Conservation (phyloP, 2,329 filamentous ascomycete species). For the Cordyceps cicadae region DNA sequence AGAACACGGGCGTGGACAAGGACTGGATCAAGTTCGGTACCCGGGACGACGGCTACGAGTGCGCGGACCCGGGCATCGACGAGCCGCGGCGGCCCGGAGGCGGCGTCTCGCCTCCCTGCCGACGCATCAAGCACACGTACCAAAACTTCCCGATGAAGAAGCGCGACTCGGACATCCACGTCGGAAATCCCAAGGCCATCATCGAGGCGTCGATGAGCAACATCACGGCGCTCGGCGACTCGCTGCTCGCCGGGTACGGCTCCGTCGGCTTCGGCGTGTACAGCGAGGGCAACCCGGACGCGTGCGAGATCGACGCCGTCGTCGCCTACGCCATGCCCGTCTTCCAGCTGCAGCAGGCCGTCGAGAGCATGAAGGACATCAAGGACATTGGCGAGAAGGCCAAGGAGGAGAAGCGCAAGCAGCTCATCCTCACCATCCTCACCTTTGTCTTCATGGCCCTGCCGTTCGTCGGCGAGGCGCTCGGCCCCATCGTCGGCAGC, state of each 20-base stretch:
- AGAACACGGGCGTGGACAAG: conserved; percentile 12
- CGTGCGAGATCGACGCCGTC: conserved; percentile 3
- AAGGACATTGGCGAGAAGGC: conserved; percentile 19
- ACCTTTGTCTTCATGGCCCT: conserved; percentile 40
- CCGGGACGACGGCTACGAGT: conserved; percentile 9
- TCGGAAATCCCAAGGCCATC: background rate
- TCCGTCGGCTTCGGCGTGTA: background rate
- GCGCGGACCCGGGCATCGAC: conserved; percentile 9
- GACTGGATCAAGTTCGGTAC: conserved; percentile 14
- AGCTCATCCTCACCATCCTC: conserved; percentile 25
- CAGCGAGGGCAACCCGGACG: background rate
- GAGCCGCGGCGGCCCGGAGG: background rate
- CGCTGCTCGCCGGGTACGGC: too few species aligned
- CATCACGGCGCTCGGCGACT: too few species aligned
- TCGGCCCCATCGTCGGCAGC: conserved; percentile 14
- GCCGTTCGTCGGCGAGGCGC: conserved; percentile 40
- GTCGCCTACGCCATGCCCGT: background rate
- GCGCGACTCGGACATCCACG: background rate
- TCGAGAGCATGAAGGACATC: conserved; percentile 18
- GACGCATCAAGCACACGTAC: background rate
- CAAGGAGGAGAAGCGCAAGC: conserved; percentile 15
- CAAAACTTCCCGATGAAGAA: background rate
- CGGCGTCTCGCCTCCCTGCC: background rate
- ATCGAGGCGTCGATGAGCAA: background rate
- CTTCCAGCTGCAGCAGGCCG: conserved; percentile 13